phyloP scores from a whole-genome alignment of 176 grass and related monocot genomes.

The Dendrocalamus sinicus region DNA sequence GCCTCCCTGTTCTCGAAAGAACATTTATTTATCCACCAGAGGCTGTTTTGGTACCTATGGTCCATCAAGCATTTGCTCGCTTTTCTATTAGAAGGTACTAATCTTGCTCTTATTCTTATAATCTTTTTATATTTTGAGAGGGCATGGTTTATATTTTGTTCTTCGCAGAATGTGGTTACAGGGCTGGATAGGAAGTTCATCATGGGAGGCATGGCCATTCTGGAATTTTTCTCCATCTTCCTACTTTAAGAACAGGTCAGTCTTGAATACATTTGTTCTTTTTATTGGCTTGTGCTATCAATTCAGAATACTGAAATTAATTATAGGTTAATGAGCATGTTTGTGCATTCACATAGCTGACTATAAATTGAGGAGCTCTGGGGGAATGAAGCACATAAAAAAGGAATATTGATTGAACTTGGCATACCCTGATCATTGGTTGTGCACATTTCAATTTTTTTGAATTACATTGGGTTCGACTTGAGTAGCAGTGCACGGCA shows the following conservation, averaged over 20 bases:
- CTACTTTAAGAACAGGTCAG: slow-evolving; percentile 82
- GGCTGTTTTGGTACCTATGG: slow-evolving; percentile 86
- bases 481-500: background rate
- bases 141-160: slow-evolving; percentile 48
- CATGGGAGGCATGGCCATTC: slow-evolving; percentile 84
- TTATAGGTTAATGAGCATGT: background rate
- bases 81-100: slow-evolving; percentile 86
- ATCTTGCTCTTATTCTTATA: slow-evolving; percentile 29
- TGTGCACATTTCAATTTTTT: slow-evolving; percentile 1
- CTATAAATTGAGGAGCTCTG: background rate
- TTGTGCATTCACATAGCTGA: background rate
- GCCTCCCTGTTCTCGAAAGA: slow-evolving; percentile 76
- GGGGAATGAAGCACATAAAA: background rate
- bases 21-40: slow-evolving; percentile 96
- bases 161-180: slow-evolving; percentile 77
- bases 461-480: slow-evolving; percentile 11
- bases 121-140: slow-evolving; percentile 21
- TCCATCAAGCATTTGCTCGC: slow-evolving; percentile 86
- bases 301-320: background rate
- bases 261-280: slow-evolving; percentile 30
- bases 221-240: slow-evolving; percentile 90
- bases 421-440: background rate
- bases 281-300: slow-evolving; percentile 13
- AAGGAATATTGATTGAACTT: slow-evolving; percentile 9
- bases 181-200: slow-evolving; percentile 62